Evolutionary conservation across 2,329 filamentous ascomycete species (phyloP).

Genomic region (Penicillium vulpinum): DNA sequence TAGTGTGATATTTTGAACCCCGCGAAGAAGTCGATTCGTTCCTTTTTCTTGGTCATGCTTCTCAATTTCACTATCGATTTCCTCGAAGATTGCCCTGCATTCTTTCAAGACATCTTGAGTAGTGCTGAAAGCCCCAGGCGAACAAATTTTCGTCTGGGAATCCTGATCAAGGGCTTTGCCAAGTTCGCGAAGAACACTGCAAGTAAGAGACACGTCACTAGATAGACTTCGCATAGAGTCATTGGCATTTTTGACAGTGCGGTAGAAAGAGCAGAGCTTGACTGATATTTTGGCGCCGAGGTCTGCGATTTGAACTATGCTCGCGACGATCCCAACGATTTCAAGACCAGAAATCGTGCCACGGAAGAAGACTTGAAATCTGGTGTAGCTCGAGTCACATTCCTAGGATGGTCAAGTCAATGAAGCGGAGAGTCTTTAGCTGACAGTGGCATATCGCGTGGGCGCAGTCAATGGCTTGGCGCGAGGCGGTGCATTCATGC

Average conservation of each 20-base stretch:
- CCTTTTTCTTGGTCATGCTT: neutral
- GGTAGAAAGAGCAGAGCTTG: slow-evolving; percentile 33
- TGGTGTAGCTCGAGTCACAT: too few species aligned
- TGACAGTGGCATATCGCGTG: too few species aligned
- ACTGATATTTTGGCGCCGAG: slow-evolving; percentile 31
- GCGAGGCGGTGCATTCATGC: too few species aligned
- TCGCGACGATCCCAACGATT: slow-evolving; percentile 28
- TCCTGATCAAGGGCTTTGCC: slow-evolving; percentile 28
- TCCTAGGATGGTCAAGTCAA: too few species aligned
- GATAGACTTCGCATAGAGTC: slow-evolving; percentile 24
- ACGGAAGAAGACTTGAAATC: neutral
- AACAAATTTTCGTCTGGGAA: slow-evolving; percentile 21
- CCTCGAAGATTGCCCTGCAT: slow-evolving; percentile 27
- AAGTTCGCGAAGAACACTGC: slow-evolving; percentile 30
- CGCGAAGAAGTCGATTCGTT: neutral
- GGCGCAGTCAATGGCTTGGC: too few species aligned
- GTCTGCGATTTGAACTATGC: slow-evolving; percentile 36
- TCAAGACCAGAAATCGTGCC: slow-evolving; percentile 14
- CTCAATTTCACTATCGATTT: slow-evolving; percentile 7
- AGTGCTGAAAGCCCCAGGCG: slow-evolving; percentile 14
- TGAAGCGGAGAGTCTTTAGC: too few species aligned
- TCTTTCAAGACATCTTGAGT: slow-evolving; percentile 19
- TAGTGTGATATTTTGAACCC: slow-evolving; percentile 16
- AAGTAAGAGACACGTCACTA: slow-evolving; percentile 32
- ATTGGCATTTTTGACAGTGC: slow-evolving; percentile 29